phyloP scores from a whole-genome alignment of 139 green algal genomes.

The Chlamydomonas applanata region DNA sequence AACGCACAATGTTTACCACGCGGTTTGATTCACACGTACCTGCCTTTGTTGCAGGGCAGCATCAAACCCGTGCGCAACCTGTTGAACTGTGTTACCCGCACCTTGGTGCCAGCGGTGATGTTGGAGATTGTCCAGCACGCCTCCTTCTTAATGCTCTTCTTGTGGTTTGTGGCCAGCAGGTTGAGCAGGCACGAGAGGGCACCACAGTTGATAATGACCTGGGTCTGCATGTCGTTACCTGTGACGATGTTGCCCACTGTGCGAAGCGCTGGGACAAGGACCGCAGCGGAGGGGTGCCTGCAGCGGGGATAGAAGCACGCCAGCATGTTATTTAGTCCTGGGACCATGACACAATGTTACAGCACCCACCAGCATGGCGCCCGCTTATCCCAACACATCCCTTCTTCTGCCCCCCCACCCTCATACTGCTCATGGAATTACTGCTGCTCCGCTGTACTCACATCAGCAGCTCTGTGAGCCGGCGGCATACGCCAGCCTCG shows the following conservation, averaged over 20 bases:
- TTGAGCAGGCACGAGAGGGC: conserved; percentile 91
- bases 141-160: conserved; percentile 99
- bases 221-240: conserved; percentile 94
- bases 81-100: no score
- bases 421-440: no score
- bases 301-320: background rate
- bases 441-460: conserved; percentile 45
- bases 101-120: conserved; percentile 95
- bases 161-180: conserved; percentile 89
- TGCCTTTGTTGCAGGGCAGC: no score
- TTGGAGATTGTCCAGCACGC: conserved; percentile 99
- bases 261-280: conserved; percentile 95
- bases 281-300: conserved; percentile 61
- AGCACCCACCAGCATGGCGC: background rate
- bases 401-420: no score
- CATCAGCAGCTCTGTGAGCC: conserved; percentile 82
- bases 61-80: no score
- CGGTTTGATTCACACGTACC: no score
- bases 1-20: no score
- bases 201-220: conserved; percentile 97
- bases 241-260: conserved; percentile 99
- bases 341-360: background rate
- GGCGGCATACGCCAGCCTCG: conserved; percentile 84
- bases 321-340: background rate
- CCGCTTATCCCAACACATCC: no score